phyloP scores from a whole-genome alignment of 768 basidiomycete species.

The Omphalotus guepiniiformis region DNA sequence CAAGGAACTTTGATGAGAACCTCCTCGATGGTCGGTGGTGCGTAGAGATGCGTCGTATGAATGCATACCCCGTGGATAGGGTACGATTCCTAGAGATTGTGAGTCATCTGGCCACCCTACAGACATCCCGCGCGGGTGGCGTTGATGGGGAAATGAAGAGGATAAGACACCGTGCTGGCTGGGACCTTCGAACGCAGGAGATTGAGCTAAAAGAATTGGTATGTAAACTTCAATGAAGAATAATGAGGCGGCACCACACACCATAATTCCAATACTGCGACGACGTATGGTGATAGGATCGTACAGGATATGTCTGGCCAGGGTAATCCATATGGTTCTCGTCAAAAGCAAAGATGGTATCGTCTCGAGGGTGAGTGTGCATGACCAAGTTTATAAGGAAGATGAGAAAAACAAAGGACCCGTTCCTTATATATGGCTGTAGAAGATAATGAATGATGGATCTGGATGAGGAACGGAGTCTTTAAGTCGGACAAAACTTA shows the following conservation, averaged over 20 bases:
- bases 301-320: neutral
- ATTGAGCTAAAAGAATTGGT: neutral
- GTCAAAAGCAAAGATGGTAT: neutral
- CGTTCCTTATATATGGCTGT: no score
- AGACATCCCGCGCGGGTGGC: neutral
- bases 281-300: neutral
- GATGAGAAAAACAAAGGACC: no score
- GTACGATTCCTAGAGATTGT: neutral
- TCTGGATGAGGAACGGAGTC: no score
- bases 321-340: neutral
- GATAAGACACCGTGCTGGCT: no score
- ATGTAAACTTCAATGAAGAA: neutral
- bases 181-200: no score
- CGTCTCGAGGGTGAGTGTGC: neutral
- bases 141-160: neutral
- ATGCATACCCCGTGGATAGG: neutral
- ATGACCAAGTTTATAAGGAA: no score
- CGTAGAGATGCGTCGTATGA: neutral
- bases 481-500: no score
- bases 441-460: no score
- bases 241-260: neutral
- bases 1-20: neutral
- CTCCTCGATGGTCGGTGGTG: neutral
- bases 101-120: neutral
- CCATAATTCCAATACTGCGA: slow-evolving; percentile 5